phyloP scores from a whole-genome alignment of 805 yeast species.

The Sugiyamaella boreocaroliniensis region DNA sequence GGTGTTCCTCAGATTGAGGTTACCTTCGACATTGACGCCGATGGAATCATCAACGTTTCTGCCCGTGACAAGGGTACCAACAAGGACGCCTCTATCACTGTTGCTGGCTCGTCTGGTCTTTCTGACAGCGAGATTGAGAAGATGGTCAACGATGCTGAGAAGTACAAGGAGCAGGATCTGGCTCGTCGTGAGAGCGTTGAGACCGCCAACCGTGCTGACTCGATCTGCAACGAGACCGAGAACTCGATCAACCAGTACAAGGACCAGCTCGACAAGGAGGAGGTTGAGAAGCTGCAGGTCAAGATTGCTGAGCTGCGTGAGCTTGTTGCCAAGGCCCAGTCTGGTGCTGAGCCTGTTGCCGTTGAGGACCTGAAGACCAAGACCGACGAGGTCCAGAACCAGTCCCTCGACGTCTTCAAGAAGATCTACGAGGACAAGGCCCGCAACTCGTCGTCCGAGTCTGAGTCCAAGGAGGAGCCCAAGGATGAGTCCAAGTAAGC shows the following conservation, averaged over 20 bases:
- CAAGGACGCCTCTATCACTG: constrained; percentile 92
- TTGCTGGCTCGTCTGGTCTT: constrained; percentile 92
- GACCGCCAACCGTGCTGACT: constrained; percentile 77
- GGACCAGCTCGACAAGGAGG: constrained; percentile 54
- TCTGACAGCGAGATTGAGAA: constrained; percentile 84
- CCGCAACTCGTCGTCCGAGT: constrained; percentile 11
- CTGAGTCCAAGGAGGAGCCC: constrained; percentile 9
- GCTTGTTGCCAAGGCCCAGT: constrained; percentile 61
- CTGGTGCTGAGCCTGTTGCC: constrained; percentile 55
- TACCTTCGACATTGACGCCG: constrained; percentile 93
- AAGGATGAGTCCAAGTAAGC: constrained; percentile 17
- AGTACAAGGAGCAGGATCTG: constrained; percentile 80
- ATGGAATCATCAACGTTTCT: constrained; percentile 92
- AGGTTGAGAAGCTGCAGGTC: constrained; percentile 48
- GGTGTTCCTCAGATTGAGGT: constrained; percentile 94
- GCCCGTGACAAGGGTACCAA: constrained; percentile 91
- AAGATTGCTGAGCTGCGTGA: constrained; percentile 63
- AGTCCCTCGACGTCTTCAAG: constrained; percentile 76
- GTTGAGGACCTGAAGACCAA: constrained; percentile 63
- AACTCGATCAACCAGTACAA: constrained; percentile 72
- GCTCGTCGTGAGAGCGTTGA: constrained; percentile 79
- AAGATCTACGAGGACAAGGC: constrained; percentile 51
- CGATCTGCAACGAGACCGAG: constrained; percentile 82
- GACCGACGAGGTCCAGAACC: constrained; percentile 77
- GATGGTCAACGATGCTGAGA: constrained; percentile 88